Conservation (phyloP, 352 stramenopile genomes). For the Phytophthora brassicae region DNA sequence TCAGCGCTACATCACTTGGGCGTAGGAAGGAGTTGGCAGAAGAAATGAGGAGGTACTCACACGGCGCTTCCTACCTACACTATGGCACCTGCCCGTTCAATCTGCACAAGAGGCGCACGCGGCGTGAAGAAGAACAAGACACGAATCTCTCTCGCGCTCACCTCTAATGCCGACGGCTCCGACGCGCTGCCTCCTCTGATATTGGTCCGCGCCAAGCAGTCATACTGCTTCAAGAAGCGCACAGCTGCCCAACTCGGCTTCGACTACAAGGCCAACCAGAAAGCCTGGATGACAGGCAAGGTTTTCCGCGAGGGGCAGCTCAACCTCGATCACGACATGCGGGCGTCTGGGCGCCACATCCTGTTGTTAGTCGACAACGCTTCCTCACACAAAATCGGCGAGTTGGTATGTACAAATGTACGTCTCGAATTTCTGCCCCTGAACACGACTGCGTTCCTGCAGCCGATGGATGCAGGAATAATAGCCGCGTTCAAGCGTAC, state of each 20-base stretch:
- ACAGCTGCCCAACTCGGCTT: background rate
- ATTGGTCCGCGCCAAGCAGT: background rate
- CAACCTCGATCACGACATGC: background rate
- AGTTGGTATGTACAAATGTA: slow-evolving; percentile 7
- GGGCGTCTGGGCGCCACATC: background rate
- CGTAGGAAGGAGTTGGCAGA: too few relatives aligned
- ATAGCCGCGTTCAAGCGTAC: slow-evolving; percentile 10
- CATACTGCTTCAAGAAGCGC: slow-evolving; percentile 1
- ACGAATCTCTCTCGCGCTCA: background rate
- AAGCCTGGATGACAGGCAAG: slow-evolving; percentile 3
- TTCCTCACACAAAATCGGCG: background rate
- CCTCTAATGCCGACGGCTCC: slow-evolving; percentile 3
- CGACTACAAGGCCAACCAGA: background rate
- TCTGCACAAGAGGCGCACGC: background rate
- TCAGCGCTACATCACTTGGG: too few relatives aligned
- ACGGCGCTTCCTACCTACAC: background rate
- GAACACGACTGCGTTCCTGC: background rate
- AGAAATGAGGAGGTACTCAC: too few relatives aligned
- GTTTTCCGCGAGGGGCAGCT: background rate
- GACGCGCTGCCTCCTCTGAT: background rate
- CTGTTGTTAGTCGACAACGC: slow-evolving; percentile 4
- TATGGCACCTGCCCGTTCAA: background rate
- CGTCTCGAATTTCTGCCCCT: background rate
- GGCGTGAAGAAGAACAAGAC: slow-evolving; percentile 10
- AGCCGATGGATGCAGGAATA: slow-evolving; percentile 7